Conservation (phyloP, 331 rosid species). For the Malus hybrid region DNA sequence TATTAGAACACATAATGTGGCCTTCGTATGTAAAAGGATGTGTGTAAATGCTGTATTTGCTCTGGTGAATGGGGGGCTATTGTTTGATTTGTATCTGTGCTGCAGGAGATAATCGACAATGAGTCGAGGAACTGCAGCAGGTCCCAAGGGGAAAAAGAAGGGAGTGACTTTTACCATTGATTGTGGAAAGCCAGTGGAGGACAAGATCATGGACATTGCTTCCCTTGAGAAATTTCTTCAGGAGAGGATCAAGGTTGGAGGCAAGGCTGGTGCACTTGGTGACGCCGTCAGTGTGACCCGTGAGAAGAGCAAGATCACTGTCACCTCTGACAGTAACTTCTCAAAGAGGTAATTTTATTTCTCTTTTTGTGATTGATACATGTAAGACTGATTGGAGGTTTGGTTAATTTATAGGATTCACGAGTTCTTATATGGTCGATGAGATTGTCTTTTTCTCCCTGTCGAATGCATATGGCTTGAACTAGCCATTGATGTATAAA, state of each 20-base stretch:
- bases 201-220: conserved; percentile 85
- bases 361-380: not conserved
- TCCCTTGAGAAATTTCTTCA: conserved; percentile 81
- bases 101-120: conserved; percentile 27
- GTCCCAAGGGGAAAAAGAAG: conserved; percentile 74
- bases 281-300: conserved; percentile 62
- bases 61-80: not conserved
- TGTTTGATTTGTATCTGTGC: not conserved
- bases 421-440: not conserved
- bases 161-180: conserved; percentile 56
- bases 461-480: not conserved
- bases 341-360: conserved; percentile 55
- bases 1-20: not conserved
- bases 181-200: conserved; percentile 82
- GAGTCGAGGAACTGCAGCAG: conserved; percentile 57
- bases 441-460: not conserved
- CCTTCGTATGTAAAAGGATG: not conserved
- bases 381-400: not conserved
- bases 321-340: conserved; percentile 68
- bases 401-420: not conserved
- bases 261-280: conserved; percentile 91
- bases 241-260: conserved; percentile 87
- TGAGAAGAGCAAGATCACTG: conserved; percentile 65
- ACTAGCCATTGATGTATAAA: not conserved
- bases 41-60: not conserved